Evolutionary conservation across 2,329 filamentous ascomycete genomes (phyloP).

Genomic region (Aspergillus hortae): DNA sequence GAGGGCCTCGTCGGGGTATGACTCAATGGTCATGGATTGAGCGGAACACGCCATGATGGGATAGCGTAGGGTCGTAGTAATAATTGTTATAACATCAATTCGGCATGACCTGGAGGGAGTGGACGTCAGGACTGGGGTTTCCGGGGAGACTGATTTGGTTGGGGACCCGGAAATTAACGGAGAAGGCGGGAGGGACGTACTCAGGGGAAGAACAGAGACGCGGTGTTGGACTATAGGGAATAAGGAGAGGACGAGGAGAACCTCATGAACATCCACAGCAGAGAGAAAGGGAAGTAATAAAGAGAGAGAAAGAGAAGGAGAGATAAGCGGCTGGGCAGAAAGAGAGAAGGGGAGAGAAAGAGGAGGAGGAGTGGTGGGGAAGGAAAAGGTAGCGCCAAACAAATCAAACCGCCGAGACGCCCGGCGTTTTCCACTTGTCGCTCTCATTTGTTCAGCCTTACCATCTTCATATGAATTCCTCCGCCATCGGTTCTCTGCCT

Average conservation of each 20-base stretch:
- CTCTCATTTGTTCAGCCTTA: conserved; percentile 1
- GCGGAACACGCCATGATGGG: conserved; percentile 37
- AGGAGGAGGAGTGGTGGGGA: background rate
- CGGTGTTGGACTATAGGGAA: background rate
- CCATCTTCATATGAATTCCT: background rate
- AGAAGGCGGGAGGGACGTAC: background rate
- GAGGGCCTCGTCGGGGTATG: conserved; percentile 25
- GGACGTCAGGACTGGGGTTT: background rate
- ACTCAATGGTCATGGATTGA: conserved; percentile 39
- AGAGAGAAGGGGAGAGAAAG: conserved; percentile 3
- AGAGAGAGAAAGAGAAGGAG: conserved; percentile 5
- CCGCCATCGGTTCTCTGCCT: background rate
- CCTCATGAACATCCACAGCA: conserved; percentile 4
- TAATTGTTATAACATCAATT: conserved; percentile 6
- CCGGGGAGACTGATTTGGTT: background rate
- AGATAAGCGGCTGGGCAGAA: conserved; percentile 3
- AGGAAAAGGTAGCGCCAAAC: background rate
- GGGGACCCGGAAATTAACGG: background rate
- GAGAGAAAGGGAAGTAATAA: background rate
- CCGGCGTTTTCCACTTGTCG: background rate
- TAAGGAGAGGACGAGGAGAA: conserved; percentile 5
- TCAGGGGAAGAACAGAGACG: background rate
- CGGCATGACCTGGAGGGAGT: conserved; percentile 11
- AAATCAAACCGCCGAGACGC: conserved; percentile 2
- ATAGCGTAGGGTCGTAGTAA: background rate